phyloP scores from a whole-genome alignment of 495 filamentous ascomycete genomes.

The Articulospora tetracladia region DNA sequence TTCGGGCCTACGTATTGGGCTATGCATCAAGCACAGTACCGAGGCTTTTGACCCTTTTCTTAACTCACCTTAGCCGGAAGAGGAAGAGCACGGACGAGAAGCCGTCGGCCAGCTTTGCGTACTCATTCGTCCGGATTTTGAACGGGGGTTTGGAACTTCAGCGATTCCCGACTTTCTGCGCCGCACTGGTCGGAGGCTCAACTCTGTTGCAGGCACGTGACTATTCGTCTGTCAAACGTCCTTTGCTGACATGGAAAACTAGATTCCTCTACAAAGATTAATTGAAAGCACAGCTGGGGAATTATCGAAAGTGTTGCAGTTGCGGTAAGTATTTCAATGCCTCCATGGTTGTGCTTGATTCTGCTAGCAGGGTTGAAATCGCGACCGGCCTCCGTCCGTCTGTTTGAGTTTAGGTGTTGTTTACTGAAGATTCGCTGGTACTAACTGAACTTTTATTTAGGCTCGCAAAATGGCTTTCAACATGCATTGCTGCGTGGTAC shows the following conservation, averaged over 20 bases:
- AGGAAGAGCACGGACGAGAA: slow-evolving; percentile 38
- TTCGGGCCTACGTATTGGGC: slow-evolving; percentile 72
- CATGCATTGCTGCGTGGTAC: slow-evolving; percentile 48
- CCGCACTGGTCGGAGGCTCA: slow-evolving; percentile 67
- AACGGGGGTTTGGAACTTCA: slow-evolving; percentile 44
- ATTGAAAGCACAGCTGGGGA: slow-evolving; percentile 22
- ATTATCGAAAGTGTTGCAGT: slow-evolving; percentile 27
- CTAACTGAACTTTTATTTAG: slow-evolving; percentile 11
- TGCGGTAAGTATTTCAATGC: slow-evolving; percentile 23
- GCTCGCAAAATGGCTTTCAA: slow-evolving; percentile 39
- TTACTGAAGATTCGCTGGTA: background rate
- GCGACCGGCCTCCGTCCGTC: too few species aligned
- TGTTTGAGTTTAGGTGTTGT: too few species aligned
- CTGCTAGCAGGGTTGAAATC: too few species aligned
- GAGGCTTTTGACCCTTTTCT: slow-evolving; percentile 53
- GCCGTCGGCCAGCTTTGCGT: slow-evolving; percentile 33
- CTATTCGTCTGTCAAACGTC: background rate
- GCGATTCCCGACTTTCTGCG: slow-evolving; percentile 82
- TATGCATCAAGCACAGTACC: slow-evolving; percentile 70
- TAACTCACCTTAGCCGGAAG: slow-evolving; percentile 44
- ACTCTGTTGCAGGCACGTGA: slow-evolving; percentile 62
- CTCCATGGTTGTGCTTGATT: background rate
- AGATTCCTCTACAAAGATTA: slow-evolving; percentile 30
- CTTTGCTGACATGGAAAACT: background rate
- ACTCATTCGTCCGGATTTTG: slow-evolving; percentile 39